Conservation (phyloP, 208 protist species). For the Leishmania turanica region DNA sequence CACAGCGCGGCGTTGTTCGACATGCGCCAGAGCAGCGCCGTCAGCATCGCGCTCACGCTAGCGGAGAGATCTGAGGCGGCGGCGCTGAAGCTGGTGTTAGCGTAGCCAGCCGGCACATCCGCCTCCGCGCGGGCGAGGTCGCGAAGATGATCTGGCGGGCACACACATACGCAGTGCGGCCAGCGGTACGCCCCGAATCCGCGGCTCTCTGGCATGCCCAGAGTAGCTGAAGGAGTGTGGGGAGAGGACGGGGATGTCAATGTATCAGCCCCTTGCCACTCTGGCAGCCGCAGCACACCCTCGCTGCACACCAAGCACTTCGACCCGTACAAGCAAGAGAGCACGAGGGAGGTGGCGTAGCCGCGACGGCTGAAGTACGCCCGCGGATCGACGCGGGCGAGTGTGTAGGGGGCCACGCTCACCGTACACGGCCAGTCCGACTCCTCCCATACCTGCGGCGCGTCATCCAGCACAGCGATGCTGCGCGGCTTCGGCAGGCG, state of each 20-base stretch:
- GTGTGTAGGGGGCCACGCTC: conserved; percentile 69
- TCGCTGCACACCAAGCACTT: conserved; percentile 51
- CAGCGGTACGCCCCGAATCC: conserved; percentile 3
- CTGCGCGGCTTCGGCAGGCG: conserved; percentile 43
- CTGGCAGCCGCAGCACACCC: neutral
- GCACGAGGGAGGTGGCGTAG: conserved; percentile 42
- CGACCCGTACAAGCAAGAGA: conserved; percentile 53
- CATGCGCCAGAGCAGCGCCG: conserved; percentile 13
- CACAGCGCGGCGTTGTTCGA: neutral
- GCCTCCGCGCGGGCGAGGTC: conserved; percentile 10
- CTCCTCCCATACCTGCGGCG: conserved; percentile 69
- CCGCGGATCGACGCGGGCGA: conserved; percentile 57
- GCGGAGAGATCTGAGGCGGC: conserved; percentile 4
- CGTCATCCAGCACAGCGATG: conserved; percentile 78
- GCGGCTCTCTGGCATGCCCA: neutral
- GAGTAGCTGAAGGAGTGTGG: neutral
- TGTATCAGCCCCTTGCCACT: neutral
- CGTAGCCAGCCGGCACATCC: neutral
- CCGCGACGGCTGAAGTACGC: conserved; percentile 56
- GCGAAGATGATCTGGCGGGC: conserved; percentile 29
- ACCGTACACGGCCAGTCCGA: conserved; percentile 74
- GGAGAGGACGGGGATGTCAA: neutral
- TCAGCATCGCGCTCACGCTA: conserved; percentile 20
- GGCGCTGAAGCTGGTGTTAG: neutral
- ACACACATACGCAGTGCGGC: conserved; percentile 47